Evolutionary conservation across 208 protist genomes (phyloP).

Genomic region (Acanthamoeba lenticulata): DNA sequence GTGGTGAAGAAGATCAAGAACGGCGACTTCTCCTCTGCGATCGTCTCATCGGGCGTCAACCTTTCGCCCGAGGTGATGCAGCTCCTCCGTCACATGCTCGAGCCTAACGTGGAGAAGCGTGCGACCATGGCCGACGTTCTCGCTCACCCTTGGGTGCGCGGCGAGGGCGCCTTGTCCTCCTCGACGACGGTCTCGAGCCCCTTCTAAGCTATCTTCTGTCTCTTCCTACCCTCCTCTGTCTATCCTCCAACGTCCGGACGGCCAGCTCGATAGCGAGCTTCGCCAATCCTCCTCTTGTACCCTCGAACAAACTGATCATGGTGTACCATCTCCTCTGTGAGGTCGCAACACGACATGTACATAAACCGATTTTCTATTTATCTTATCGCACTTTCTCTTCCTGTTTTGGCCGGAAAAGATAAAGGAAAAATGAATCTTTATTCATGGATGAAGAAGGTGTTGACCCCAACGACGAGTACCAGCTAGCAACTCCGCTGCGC

Average conservation of each 20-base stretch:
- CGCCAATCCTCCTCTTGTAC: too few species aligned
- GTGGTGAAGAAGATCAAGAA: neutral
- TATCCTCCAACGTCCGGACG: neutral
- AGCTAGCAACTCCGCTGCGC: neutral
- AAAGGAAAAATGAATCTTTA: neutral
- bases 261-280: neutral
- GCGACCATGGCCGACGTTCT: neutral
- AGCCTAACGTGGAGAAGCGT: slow-evolving; percentile 1
- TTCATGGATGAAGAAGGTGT: neutral
- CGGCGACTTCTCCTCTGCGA: neutral
- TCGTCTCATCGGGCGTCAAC: slow-evolving; percentile 9
- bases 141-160: slow-evolving; percentile 1
- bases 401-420: too few species aligned
- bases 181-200: neutral
- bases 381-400: too few species aligned
- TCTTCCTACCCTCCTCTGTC: neutral
- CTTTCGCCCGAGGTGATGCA: neutral
- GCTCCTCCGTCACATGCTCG: slow-evolving; percentile 6
- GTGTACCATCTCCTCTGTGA: too few species aligned
- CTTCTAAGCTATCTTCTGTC: neutral
- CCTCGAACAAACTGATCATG: neutral
- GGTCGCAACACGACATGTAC: too few species aligned
- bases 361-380: too few species aligned
- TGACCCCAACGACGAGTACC: neutral
- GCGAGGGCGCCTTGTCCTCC: neutral